Conservation (phyloP, 495 filamentous ascomycete genomes). For the Aspergillus funiculosus region DNA sequence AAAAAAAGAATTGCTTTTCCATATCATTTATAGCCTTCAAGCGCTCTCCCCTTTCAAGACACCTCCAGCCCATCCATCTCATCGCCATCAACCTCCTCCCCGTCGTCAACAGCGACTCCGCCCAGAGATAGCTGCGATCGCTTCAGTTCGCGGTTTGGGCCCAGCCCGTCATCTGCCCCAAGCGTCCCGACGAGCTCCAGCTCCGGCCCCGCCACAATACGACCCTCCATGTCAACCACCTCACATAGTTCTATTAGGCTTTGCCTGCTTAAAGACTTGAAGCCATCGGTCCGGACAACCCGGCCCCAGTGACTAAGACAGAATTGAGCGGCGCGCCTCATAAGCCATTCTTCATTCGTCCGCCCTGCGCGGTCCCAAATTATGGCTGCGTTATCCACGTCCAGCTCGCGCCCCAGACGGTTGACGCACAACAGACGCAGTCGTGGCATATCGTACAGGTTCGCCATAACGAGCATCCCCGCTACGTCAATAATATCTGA, state of each 20-base stretch:
- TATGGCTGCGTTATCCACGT: constrained; percentile 89
- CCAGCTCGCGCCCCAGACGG: constrained; percentile 78
- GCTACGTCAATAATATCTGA: constrained; percentile 80
- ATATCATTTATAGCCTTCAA: constrained; percentile 5
- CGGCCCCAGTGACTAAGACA: constrained; percentile 93
- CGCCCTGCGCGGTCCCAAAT: constrained; percentile 91
- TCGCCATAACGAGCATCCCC: constrained; percentile 94
- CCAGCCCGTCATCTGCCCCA: constrained; percentile 49
- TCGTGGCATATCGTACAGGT: constrained; percentile 93
- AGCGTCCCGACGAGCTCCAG: constrained; percentile 72
- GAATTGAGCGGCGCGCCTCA: constrained; percentile 77
- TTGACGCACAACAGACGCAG: constrained; percentile 86
- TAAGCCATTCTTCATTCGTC: constrained; percentile 88
- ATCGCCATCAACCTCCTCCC: constrained; percentile 59
- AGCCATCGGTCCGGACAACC: constrained; percentile 81
- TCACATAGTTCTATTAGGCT: constrained; percentile 87
- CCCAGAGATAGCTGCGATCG: constrained; percentile 43
- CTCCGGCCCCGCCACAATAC: constrained; percentile 78
- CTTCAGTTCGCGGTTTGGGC: constrained; percentile 39
- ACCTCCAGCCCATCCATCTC: constrained; percentile 69
- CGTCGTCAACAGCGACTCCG: constrained; percentile 50
- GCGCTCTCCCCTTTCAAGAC: too few relatives aligned
- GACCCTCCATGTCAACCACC: constrained; percentile 83
- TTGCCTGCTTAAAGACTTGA: constrained; percentile 67
- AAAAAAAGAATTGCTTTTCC: background rate